Base-by-base conservation (phyloP, 2,329 filamentous ascomycete species). In the Pseudocercospora crystallina region DNA sequence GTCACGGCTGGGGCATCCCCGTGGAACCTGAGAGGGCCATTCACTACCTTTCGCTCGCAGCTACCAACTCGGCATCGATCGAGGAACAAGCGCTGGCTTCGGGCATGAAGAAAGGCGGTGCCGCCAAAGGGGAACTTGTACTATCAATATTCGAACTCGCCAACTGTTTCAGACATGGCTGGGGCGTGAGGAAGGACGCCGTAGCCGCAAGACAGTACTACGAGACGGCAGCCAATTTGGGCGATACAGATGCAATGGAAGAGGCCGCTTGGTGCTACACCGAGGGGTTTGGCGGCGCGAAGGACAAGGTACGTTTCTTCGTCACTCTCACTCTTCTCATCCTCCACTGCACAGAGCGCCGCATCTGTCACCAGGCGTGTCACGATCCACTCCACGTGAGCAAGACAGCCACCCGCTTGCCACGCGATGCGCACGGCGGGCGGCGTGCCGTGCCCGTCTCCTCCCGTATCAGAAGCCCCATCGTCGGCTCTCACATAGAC, bases 181-280 rank as follows among this genome's bases (percentile, higher is more conserved):
- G 92, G 92, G 94, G 94, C 42, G 86, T 96, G 43, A 79, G 83
- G 56, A 88, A 88, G 67, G 94, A 99, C 69, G 81, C 90, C 32
- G 79, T 89, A 45, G 94, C 94, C 40, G 94, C 94, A 43, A 78
- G 79, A 62, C 78, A 95, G 80, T 99, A 97, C 71, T 99, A 97
- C 71, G 92, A 97, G 74, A 96, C 92, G 8, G 94, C 94, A 26
- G 94, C 94, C 54, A 97, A 99, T 69, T 75, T 99, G 60, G 94
- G 94, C 54, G 94, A 99, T 71, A 89, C 89, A 38, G 94, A 99
- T 75, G 94, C 91, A 51, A 96, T 97, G 91, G 96, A 96, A 68
- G 92, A 97, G 72, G 86, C 86, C 47, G 94, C 85, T 32, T 95
- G 90, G 90, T 99, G 94, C 76, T 97, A 94, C 78, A 72, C 95